Evolutionary conservation across 1,284 basidiomycete genomes (phyloP).

Genomic region (Amylostereum areolatum): DNA sequence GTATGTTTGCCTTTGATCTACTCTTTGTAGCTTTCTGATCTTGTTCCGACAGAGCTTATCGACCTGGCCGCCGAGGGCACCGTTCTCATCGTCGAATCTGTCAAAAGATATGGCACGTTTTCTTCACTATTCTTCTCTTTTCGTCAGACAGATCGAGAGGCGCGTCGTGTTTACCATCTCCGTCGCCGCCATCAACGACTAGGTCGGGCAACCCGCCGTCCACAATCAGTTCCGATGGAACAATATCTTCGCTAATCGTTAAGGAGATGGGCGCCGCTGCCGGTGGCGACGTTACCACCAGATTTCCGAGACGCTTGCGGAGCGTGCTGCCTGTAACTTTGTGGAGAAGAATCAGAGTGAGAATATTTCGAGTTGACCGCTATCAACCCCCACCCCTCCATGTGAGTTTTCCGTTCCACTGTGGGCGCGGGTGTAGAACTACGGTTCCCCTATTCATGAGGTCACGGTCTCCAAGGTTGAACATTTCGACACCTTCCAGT

Average conservation of each 20-base stretch:
- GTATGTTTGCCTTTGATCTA: not conserved
- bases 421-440: not conserved
- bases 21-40: constrained; percentile 4
- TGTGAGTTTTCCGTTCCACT: constrained; percentile 31
- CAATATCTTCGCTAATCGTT: constrained; percentile 42
- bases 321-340: constrained; percentile 56
- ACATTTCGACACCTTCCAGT: constrained; percentile 47
- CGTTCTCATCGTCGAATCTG: constrained; percentile 18
- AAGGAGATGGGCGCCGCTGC: constrained; percentile 47
- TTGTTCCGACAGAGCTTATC: constrained; percentile 18
- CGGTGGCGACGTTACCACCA: constrained; percentile 36
- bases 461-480: constrained; percentile 36
- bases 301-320: constrained; percentile 66
- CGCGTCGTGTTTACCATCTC: constrained; percentile 66
- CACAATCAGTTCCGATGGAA: constrained; percentile 62
- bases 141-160: constrained; percentile 33
- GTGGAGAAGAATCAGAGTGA: constrained; percentile 44
- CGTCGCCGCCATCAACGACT: constrained; percentile 43
- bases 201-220: constrained; percentile 8
- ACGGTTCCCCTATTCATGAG: constrained; percentile 42
- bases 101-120: constrained; percentile 15
- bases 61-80: constrained; percentile 24
- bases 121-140: not conserved
- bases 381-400: constrained; percentile 54
- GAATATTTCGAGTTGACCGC: constrained; percentile 47